Percentiles rank a stretch among this genome's conserved stretches.
phyloP scores from a whole-genome alignment of 106 monocot species.

The Dendrobium nobile region DNA sequence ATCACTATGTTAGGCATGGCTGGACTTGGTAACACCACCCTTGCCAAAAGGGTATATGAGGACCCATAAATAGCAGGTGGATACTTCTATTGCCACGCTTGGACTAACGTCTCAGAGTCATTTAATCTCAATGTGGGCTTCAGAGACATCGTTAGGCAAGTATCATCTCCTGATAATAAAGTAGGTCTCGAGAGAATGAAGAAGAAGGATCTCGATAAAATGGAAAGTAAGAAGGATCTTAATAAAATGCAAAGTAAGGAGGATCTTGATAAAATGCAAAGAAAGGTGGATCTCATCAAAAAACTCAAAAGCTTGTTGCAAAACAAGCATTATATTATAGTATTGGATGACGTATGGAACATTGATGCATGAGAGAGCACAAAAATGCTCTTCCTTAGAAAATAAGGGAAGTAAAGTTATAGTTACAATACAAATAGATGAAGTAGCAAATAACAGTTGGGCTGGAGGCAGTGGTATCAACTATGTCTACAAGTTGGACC shows the following conservation, averaged over 20 bases:
- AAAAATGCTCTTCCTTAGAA: slow-evolving; percentile 22
- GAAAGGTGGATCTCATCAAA: slow-evolving; percentile 11
- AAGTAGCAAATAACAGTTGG: slow-evolving; percentile 8
- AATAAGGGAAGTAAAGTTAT: slow-evolving; percentile 20
- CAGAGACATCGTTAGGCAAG: background rate
- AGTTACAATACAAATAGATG: slow-evolving; percentile 18
- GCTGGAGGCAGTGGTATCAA: background rate
- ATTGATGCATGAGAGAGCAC: background rate
- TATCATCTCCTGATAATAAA: slow-evolving; percentile 16
- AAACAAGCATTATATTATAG: slow-evolving; percentile 16
- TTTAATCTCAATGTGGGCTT: background rate
- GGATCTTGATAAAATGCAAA: background rate
- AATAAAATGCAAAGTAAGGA: too few relatives aligned
- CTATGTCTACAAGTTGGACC: slow-evolving; percentile 1
- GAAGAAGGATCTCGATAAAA: slow-evolving; percentile 7
- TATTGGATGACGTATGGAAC: too few relatives aligned
- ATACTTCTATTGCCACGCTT: slow-evolving; percentile 19
- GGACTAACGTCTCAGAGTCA: slow-evolving; percentile 22
- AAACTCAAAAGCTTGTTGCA: slow-evolving; percentile 7
- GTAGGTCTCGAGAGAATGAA: slow-evolving; percentile 9
- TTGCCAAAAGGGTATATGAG: slow-evolving; percentile 16
- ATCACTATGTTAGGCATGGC: slow-evolving; percentile 32
- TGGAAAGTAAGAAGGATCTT: background rate
- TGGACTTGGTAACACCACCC: slow-evolving; percentile 34
- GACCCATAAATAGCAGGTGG: slow-evolving; percentile 6